Evolutionary conservation across 768 basidiomycete genomes (phyloP), one percentile per base, ranked within the genome.

Genomic region (Tephrocybe rancida): DNA sequence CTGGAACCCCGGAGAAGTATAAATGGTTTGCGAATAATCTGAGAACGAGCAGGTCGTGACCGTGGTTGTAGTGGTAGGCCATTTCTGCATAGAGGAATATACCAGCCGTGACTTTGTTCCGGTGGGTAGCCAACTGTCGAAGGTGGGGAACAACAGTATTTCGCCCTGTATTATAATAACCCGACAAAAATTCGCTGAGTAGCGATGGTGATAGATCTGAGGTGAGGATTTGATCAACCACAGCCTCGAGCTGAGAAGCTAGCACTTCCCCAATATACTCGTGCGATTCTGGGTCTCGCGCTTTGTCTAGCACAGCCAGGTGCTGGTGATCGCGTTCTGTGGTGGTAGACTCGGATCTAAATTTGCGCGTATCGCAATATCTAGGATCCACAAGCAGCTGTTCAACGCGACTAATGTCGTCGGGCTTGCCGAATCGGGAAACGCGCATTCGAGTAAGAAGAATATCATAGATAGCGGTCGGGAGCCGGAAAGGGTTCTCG

Each of bases 1-100:
- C 48, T 26, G 87, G 85, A n/a, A 89, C 69, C 13, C 82, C 85
- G 32, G 74, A 66, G 6, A 74, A 56, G 50, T 75, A 76, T 59
- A 86, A 88, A 48, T 82, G 74, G 5, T 77, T 71, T 11, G 67
- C 64, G 61, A 83, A 90, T 0, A 77, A 68, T 43, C 69, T 53
- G 44, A 84, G 64, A 51, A 80, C 69, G 21, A 73, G 66, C 16
- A 60, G 50, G 37, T 67, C 60, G 16, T 64, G 56, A 6, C 52
- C 47, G 18, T 58, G 46, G 5, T 66, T 67, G 6, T 64, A 61
- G 52, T 79, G 75, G 57, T 69, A 73, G 14, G 76, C 56, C 75
- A 81, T 76, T 58, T 81, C 76, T 1, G 73, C 73, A 41, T 74
- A 68, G 16, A 76, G 43, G 43, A 74, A 74, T 13, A 58, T 54